Percentiles rank a stretch among this genome's conserved stretches.
Evolutionary conservation across 257 asterid genomes (phyloP).

Genomic region (Cinchona pubescens): DNA sequence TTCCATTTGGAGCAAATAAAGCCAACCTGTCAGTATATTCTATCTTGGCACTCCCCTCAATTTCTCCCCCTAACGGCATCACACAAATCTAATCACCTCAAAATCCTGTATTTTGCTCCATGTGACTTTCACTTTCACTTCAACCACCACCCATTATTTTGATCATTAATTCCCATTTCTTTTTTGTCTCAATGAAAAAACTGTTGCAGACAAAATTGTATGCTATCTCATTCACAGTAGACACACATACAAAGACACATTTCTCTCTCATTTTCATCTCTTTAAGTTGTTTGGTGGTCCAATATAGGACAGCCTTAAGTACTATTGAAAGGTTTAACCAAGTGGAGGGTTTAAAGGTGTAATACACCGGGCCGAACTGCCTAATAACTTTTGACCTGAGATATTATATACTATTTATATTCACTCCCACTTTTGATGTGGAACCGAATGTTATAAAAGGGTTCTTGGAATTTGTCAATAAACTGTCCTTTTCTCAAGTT

Average conservation of each 20-base stretch:
- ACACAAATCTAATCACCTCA: neutral
- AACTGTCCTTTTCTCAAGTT: slow-evolving; percentile 1
- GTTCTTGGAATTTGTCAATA: neutral
- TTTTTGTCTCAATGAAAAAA: slow-evolving; percentile 1
- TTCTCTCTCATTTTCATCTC: slow-evolving; percentile 10
- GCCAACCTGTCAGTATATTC: slow-evolving; percentile 7
- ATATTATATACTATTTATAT: no score
- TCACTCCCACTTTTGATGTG: no score
- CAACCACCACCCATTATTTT: slow-evolving; percentile 21
- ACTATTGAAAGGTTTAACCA: neutral
- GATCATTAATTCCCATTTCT: neutral
- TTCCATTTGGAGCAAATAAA: neutral
- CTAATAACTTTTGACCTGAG: no score
- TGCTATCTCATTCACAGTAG: slow-evolving; percentile 5
- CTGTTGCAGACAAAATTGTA: slow-evolving; percentile 11
- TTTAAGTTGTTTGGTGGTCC: neutral
- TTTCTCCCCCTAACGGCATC: neutral
- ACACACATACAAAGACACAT: slow-evolving; percentile 6
- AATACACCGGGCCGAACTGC: no score
- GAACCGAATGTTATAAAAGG: no score
- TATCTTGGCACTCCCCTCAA: neutral
- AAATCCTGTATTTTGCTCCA: slow-evolving; percentile 26
- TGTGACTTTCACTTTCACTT: slow-evolving; percentile 47
- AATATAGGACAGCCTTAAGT: slow-evolving; percentile 3
- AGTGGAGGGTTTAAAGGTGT: neutral